Percentiles rank a stretch among this genome's conserved stretches.
phyloP scores from a whole-genome alignment of 257 asterid species.

The Petunia secreta region DNA sequence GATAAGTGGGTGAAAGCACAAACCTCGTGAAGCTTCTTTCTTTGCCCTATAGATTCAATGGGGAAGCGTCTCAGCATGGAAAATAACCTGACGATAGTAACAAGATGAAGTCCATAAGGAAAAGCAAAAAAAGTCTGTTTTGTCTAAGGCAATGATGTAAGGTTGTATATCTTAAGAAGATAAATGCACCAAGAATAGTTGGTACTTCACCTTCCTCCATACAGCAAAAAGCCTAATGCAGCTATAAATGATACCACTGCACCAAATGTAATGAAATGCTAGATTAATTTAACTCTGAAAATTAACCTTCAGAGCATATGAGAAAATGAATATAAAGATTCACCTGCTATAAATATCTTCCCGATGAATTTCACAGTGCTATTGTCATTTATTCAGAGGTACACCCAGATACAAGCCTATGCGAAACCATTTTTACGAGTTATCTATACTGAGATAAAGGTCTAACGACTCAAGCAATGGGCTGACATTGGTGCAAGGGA shows the following conservation, averaged over 20 bases:
- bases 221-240: constrained; percentile 85
- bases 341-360: constrained; percentile 89
- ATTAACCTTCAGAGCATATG: neutral
- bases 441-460: neutral
- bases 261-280: constrained; percentile 30
- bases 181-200: neutral
- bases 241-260: constrained; percentile 89
- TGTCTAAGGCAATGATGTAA: neutral
- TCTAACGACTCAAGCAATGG: neutral
- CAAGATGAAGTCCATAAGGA: constrained; percentile 6
- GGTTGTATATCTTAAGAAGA: constrained; percentile 4
- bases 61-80: constrained; percentile 90
- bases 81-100: constrained; percentile 61
- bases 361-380: constrained; percentile 63
- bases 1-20: neutral
- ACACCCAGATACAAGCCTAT: constrained; percentile 71
- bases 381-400: constrained; percentile 78
- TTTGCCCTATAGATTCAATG: constrained; percentile 93
- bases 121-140: neutral
- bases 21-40: constrained; percentile 73
- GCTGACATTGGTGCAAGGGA: neutral
- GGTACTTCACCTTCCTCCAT: constrained; percentile 81
- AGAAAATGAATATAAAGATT: constrained; percentile 26
- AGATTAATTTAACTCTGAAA: constrained; percentile 4
- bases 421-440: constrained; percentile 1